Evolutionary conservation across 1,284 basidiomycete species (phyloP).

Genomic region (Puccinia brachypodii): DNA sequence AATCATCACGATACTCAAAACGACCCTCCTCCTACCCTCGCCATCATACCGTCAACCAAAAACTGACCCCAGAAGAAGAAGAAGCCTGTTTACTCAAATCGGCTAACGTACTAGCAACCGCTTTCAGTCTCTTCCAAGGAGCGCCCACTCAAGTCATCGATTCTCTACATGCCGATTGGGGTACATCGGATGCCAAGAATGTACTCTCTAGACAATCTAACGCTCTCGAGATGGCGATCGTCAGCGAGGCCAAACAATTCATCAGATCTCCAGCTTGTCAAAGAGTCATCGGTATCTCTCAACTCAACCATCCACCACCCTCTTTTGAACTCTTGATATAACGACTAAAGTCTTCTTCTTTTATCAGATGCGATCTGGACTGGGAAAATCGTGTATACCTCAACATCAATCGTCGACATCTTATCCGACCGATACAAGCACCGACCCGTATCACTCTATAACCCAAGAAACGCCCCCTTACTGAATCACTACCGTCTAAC

Average conservation of each 20-base stretch:
- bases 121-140: conserved; percentile 38
- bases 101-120: conserved; percentile 42
- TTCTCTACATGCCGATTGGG: conserved; percentile 33
- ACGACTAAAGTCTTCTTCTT: neutral
- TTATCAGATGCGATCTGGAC: conserved; percentile 53
- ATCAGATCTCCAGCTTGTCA: conserved; percentile 54
- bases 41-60: conserved; percentile 6
- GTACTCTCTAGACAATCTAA: conserved; percentile 46
- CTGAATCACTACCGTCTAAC: conserved; percentile 59
- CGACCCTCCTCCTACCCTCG: neutral
- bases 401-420: conserved; percentile 54
- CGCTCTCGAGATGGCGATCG: conserved; percentile 55
- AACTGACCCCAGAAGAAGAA: conserved; percentile 39
- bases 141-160: conserved; percentile 18
- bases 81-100: conserved; percentile 43
- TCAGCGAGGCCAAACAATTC: conserved; percentile 54
- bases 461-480: conserved; percentile 57
- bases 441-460: conserved; percentile 58
- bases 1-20: neutral
- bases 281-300: conserved; percentile 52
- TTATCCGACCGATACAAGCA: conserved; percentile 59
- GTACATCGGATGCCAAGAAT: conserved; percentile 21
- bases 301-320: neutral
- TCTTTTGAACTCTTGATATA: neutral
- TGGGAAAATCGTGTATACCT: conserved; percentile 54